Percentiles rank a stretch among this genome's conserved stretches.
Evolutionary conservation across 345 rosid species (phyloP).

Genomic region (Leavenworthia alabamica): DNA sequence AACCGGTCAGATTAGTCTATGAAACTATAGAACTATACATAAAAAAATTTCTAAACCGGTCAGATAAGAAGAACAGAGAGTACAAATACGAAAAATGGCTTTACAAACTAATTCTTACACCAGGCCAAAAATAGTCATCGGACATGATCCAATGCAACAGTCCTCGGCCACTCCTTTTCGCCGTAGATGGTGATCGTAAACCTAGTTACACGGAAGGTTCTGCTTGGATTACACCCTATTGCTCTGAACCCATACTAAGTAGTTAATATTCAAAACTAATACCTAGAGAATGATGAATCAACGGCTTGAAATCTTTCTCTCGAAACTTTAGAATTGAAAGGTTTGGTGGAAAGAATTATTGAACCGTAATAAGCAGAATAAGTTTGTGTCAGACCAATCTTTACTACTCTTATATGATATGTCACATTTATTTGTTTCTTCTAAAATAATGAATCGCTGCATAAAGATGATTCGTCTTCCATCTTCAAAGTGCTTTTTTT

Average conservation of each 20-base stretch:
- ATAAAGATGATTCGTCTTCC: conserved; percentile 1
- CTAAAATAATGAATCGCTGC: neutral
- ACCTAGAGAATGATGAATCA: too few relatives aligned
- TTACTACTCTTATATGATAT: too few relatives aligned
- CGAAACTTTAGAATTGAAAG: neutral
- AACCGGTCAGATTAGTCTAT: neutral
- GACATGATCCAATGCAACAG: too few relatives aligned
- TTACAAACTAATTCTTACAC: too few relatives aligned
- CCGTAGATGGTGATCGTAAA: too few relatives aligned
- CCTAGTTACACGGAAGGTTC: too few relatives aligned
- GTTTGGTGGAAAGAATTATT: neutral
- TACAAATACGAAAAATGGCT: too few relatives aligned
- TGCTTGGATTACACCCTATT: too few relatives aligned
- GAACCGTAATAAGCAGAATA: neutral
- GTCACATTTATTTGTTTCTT: neutral
- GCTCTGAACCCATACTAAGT: neutral
- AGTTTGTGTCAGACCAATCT: neutral
- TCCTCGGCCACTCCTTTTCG: too few relatives aligned
- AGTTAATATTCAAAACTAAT: neutral
- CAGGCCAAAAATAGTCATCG: too few relatives aligned
- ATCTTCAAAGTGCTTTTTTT: conserved; percentile 8
- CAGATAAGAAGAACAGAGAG: too few relatives aligned
- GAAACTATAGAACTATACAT: neutral
- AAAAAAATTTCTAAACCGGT: too few relatives aligned
- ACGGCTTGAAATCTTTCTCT: neutral